These are phyloP conservation scores for Neonothopanus nambi DNA, from an alignment of 1,284 basidiomycete species.

Conservation along the genomic window DNA sequence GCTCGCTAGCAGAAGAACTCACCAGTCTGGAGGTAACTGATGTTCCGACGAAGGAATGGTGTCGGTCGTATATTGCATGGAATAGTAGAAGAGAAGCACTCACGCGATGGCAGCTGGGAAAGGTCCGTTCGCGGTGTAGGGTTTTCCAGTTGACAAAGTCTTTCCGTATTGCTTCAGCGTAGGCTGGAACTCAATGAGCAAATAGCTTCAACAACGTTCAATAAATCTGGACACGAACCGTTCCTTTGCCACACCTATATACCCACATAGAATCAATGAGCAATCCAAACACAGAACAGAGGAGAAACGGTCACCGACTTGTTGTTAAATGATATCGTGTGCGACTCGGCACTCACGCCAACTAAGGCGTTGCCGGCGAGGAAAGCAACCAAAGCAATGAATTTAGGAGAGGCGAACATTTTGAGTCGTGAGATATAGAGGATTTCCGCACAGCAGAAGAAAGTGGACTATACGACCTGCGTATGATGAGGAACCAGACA, in stretches of 20 bases:
- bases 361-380: not conserved
- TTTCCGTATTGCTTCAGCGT: not conserved
- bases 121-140: not conserved
- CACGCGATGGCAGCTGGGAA: conserved; percentile 11
- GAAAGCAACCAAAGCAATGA: not conserved
- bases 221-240: not conserved
- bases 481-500: not conserved
- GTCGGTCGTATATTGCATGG: too few species aligned
- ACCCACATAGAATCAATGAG: not conserved
- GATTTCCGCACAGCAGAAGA: too few species aligned
- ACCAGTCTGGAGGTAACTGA: conserved; percentile 11
- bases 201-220: not conserved
- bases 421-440: not conserved
- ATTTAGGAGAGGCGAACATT: conserved; percentile 4
- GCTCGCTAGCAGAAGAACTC: not conserved
- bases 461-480: conserved; percentile 2
- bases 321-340: conserved; percentile 30
- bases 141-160: not conserved
- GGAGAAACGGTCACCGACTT: conserved; percentile 15
- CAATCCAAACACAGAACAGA: too few species aligned
- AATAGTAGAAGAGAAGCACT: not conserved
- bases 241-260: conserved; percentile 8
- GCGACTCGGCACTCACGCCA: conserved; percentile 24
- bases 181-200: not conserved
- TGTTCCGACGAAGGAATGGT: too few species aligned